Percentiles rank a stretch among this genome's conserved stretches.
Evolutionary conservation across 2,329 filamentous ascomycete species (phyloP).

Genomic region (Furcasterigmium furcatum): DNA sequence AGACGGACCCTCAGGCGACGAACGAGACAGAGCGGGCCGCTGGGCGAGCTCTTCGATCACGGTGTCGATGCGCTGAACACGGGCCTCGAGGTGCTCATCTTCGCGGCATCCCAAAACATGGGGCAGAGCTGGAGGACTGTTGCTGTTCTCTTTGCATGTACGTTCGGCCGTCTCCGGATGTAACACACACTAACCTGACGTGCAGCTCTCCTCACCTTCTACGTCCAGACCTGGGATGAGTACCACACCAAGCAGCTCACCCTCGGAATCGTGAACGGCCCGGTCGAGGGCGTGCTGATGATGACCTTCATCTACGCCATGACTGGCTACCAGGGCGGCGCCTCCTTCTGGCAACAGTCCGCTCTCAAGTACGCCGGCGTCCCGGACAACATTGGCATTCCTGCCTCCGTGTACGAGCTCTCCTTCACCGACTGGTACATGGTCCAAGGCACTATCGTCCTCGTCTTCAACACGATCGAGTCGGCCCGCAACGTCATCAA

Average conservation of each 20-base stretch:
- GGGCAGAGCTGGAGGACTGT: constrained; percentile 91
- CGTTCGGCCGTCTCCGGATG: constrained; percentile 20
- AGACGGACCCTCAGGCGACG: constrained; percentile 55
- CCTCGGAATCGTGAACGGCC: constrained; percentile 86
- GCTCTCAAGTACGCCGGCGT: constrained; percentile 71
- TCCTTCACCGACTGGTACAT: constrained; percentile 93
- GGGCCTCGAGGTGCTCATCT: constrained; percentile 86
- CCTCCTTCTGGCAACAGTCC: constrained; percentile 87
- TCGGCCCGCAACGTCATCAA: constrained; percentile 81
- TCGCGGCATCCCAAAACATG: constrained; percentile 88
- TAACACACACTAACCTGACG: constrained; percentile 9
- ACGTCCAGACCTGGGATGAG: constrained; percentile 98
- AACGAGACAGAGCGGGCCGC: constrained; percentile 86
- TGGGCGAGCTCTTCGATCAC: constrained; percentile 97
- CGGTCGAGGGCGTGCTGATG: constrained; percentile 89
- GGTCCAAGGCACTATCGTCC: constrained; percentile 76
- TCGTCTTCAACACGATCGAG: constrained; percentile 80
- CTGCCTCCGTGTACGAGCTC: constrained; percentile 69
- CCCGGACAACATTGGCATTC: constrained; percentile 61
- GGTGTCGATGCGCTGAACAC: constrained; percentile 97
- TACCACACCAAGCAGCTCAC: constrained; percentile 97
- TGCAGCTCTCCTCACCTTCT: constrained; percentile 88
- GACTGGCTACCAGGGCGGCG: constrained; percentile 82
- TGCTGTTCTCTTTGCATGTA: constrained; percentile 77
- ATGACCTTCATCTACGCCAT: constrained; percentile 78